Evolutionary conservation across 2,329 filamentous ascomycete genomes (phyloP).

Genomic region (Colletotrichum sp.): DNA sequence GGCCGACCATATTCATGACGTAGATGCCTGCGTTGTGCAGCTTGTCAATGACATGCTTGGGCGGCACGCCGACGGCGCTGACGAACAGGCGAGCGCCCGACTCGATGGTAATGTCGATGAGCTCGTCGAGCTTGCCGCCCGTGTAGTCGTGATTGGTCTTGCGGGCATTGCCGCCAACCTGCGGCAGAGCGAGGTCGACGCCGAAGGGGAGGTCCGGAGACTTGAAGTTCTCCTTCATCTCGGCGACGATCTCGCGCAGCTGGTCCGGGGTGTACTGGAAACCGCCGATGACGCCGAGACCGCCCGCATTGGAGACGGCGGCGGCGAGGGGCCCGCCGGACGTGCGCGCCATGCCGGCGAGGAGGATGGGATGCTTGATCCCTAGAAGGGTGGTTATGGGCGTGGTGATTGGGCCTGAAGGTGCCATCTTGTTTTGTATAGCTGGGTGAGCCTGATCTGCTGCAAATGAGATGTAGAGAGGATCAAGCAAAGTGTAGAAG

Average conservation of each 20-base stretch:
- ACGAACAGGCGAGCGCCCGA: slow-evolving; percentile 88
- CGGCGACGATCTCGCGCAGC: slow-evolving; percentile 80
- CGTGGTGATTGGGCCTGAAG: slow-evolving; percentile 68
- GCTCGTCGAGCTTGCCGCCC: slow-evolving; percentile 82
- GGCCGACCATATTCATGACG: slow-evolving; percentile 97
- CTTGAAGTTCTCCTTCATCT: slow-evolving; percentile 78
- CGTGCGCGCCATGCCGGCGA: slow-evolving; percentile 92
- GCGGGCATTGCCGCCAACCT: slow-evolving; percentile 82
- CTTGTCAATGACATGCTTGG: slow-evolving; percentile 71
- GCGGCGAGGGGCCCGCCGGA: slow-evolving; percentile 81
- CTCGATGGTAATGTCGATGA: slow-evolving; percentile 85
- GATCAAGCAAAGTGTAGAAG: not conserved
- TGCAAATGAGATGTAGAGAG: not conserved
- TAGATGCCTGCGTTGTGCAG: slow-evolving; percentile 82
- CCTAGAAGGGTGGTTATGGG: slow-evolving; percentile 79
- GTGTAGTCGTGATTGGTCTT: slow-evolving; percentile 98
- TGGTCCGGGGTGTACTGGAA: slow-evolving; percentile 76
- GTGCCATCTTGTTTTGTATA: slow-evolving; percentile 38
- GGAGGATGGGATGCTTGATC: slow-evolving; percentile 87
- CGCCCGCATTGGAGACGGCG: slow-evolving; percentile 87
- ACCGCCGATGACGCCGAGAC: slow-evolving; percentile 77
- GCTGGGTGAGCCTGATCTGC: not conserved
- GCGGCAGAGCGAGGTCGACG: slow-evolving; percentile 88
- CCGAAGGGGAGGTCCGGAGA: slow-evolving; percentile 81
- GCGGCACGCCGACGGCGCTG: slow-evolving; percentile 86